These are phyloP conservation scores for Quercus gilva DNA, from an alignment of 306 rosid species.

Conservation along the genomic window DNA sequence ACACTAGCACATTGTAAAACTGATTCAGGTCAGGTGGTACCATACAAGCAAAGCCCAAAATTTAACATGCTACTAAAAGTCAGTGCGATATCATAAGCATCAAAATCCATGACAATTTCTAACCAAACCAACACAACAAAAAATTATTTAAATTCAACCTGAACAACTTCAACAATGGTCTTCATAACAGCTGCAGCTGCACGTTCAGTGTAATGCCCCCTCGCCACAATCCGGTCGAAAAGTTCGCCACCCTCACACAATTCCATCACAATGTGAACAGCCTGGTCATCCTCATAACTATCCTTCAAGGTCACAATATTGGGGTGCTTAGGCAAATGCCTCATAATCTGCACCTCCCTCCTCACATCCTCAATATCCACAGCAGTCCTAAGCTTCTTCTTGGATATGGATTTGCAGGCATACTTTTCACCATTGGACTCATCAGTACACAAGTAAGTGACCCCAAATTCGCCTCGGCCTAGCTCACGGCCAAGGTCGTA, in stretches of 20 bases:
- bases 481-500: constrained; percentile 59
- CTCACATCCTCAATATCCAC: constrained; percentile 59
- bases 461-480: constrained; percentile 59
- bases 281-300: constrained; percentile 51
- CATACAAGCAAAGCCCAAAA: background rate
- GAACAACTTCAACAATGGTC: constrained; percentile 58
- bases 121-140: background rate
- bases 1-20: background rate
- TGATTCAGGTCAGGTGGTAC: background rate
- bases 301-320: constrained; percentile 49
- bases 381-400: constrained; percentile 58
- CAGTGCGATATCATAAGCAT: background rate
- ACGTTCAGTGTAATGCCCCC: constrained; percentile 64
- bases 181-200: constrained; percentile 56
- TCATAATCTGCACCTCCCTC: constrained; percentile 60
- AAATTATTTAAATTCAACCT: constrained; percentile 25
- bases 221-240: constrained; percentile 59
- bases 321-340: constrained; percentile 41
- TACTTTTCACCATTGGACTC: constrained; percentile 29
- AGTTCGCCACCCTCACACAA: constrained; percentile 60
- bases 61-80: background rate
- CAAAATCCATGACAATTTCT: background rate
- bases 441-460: constrained; percentile 52
- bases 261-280: constrained; percentile 61
- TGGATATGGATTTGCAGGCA: constrained; percentile 63